Base-by-base conservation (phyloP, 2,329 filamentous ascomycete genomes). In the Colletotrichum gigasporum region DNA sequence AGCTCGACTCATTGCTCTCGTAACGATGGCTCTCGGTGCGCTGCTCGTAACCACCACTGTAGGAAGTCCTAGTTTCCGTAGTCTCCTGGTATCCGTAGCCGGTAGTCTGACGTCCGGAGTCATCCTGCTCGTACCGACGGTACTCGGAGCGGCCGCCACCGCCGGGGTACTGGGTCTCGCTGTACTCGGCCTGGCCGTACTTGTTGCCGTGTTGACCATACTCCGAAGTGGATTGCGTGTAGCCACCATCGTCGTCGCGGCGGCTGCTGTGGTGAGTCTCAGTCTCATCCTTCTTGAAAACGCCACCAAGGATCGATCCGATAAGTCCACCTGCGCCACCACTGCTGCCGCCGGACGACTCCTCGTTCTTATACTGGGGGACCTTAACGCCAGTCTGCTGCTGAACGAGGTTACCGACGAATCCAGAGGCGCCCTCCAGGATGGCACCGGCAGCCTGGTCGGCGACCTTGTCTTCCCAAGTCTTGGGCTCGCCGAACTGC, bases 261-360 rank as follows among this genome's bases (percentile, higher is more conserved):
- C 82, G 82, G 62, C 85, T 79, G 68, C 81, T 82, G 56, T 82
- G 79, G 68, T 84, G 85, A 48, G 78, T 80, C 71, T 87, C 82
- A 60, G 83, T 87, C 45, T 88, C 81, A 32, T 85, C 79, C 34
- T 81, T 80, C 52, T 82, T 81, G 54, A 91, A 85, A 12, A 84
- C 84, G 11, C 85, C 85, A 10, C 89, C 87, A 8, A 96, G 84
- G 14, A 94, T 78, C 37, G 87, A 87, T 34, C 89, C 90, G 11
- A 97, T 82, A 42, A 97, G 79, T 22, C 90, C 89, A 28, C 91
- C 90, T 1, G 93, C 74, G 10, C 87, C 86, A 51, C 90, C 88
- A 48, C 88, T 88, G 44, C 87, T 87, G 50, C 87, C 84, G 11
- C 58, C 53, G 45, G 41, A 47, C n/a, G 86, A 87, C 63, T 85